Evolutionary conservation across 2,329 filamentous ascomycete species (phyloP).

Genomic region (Neocatenulostroma microsporum): DNA sequence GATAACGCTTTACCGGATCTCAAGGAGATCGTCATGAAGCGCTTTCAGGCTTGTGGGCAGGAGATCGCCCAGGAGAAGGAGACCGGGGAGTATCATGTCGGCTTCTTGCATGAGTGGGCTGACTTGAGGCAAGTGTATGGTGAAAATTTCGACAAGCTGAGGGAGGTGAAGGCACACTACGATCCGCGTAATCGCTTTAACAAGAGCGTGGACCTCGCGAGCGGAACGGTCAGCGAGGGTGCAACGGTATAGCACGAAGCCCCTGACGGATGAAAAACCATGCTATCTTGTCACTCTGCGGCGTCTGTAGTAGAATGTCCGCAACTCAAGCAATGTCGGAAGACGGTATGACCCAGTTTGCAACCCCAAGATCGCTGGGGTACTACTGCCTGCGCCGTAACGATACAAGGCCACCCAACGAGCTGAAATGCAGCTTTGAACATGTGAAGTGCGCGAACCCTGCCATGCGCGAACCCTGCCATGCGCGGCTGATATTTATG

Average conservation of each 20-base stretch:
- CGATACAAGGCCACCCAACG: too few species aligned
- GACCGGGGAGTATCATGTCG: conserved; percentile 20
- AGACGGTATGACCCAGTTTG: too few species aligned
- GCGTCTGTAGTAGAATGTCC: too few species aligned
- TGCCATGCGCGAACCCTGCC: too few species aligned
- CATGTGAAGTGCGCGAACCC: too few species aligned
- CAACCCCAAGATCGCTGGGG: too few species aligned
- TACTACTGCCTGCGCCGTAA: too few species aligned
- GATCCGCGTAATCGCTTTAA: conserved; percentile 19
- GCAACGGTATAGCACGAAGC: conserved; percentile 9
- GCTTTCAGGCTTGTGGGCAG: conserved; percentile 9
- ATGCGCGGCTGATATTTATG: too few species aligned
- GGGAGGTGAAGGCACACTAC: conserved; percentile 16
- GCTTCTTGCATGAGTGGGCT: conserved; percentile 21
- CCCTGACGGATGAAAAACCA: too few species aligned
- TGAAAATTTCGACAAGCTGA: conserved; percentile 17
- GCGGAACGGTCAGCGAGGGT: conserved; percentile 9
- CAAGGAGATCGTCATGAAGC: conserved; percentile 14
- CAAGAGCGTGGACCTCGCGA: conserved; percentile 15
- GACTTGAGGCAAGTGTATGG: conserved; percentile 18
- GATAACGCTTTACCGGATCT: conserved; percentile 12
- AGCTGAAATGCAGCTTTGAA: too few species aligned
- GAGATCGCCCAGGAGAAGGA: conserved; percentile 16
- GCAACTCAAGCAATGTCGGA: too few species aligned
- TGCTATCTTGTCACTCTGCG: too few species aligned